Base-by-base conservation (phyloP, 345 rosid genomes). In the Salix brachista region DNA sequence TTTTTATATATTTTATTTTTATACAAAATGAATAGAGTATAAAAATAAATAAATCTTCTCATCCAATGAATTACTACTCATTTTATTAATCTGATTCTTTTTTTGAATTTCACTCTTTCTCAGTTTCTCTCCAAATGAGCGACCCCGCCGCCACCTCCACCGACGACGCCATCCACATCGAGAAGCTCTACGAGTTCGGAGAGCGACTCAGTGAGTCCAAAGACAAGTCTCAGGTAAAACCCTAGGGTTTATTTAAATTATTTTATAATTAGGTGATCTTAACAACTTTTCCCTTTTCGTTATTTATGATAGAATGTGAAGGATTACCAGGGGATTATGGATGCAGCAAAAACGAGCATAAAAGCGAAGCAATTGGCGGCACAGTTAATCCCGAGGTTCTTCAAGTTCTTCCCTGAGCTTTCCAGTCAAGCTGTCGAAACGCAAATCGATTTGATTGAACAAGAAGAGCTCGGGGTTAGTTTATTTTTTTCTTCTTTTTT, bases 331-430 rank as follows among this genome's bases (percentile, higher is more conserved):
- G 99, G 98, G 52, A 96, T 94, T 71, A 88, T 96, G 2, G 89
- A 90, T 72, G 89, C 91, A 14, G 79, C 98, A 0, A 92, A 91
- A 70, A 88, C 92, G 65, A 96, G 92, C 70, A 75, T 87, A 64
- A 96, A 94, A 89, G 88, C 97, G 1, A 96, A 91, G 82, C 99
- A 96, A 75, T 87, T 96, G 85, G 97, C 97, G 1, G 97, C 98
- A 21, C 99, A 94, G 93, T 90, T 96, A 21, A 96, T 96, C 76
- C 99, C 99, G 19, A 90, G 99, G 74, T 96, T 91, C 89, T 94
- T 94, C 87, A 94, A 92, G 88, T 96, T 89, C 88, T 96, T 96
- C 84, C 99, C 99, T 36, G 83, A 84, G 82, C 90, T 94, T 28
- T 84, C 90, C 41, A 81, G 75, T 52, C 88, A 84, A 14, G 99